Evolutionary conservation across 225 moss, liverwort and hornwort species (phyloP).

Genomic region (Neckera pumila): DNA sequence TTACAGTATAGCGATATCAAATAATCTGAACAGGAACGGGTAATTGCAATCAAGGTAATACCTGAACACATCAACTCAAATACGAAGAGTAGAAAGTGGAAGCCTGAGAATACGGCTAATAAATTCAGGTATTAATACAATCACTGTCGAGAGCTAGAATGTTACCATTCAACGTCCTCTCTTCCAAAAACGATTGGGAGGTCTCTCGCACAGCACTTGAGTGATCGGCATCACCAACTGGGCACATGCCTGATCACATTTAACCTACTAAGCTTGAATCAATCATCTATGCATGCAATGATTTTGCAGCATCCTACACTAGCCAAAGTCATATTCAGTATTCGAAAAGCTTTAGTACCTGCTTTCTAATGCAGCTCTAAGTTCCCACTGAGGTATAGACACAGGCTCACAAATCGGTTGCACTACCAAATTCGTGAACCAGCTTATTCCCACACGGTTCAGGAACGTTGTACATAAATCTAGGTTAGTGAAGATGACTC

Average conservation of each 20-base stretch:
- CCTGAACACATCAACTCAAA: background rate
- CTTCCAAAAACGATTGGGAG: background rate
- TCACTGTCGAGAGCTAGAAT: background rate
- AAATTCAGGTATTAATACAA: constrained; percentile 15
- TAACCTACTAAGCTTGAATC: constrained; percentile 3
- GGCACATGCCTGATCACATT: background rate
- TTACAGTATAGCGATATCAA: background rate
- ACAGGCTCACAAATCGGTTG: background rate
- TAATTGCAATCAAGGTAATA: background rate
- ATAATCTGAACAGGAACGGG: background rate
- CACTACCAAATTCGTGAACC: background rate
- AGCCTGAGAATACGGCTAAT: constrained; percentile 7
- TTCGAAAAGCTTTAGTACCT: background rate
- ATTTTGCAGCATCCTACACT: constrained; percentile 13
- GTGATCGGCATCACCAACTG: constrained; percentile 1
- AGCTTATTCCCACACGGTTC: background rate
- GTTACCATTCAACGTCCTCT: background rate
- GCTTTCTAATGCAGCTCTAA: background rate
- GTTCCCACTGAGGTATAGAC: background rate
- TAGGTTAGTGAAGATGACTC: background rate
- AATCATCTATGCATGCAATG: constrained; percentile 6
- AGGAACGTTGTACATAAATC: background rate
- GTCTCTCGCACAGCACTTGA: constrained; percentile 3
- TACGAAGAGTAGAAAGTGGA: background rate
- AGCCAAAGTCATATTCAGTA: background rate